Evolutionary conservation across 768 basidiomycete species (phyloP).

Genomic region (Favolaschia claudopus): DNA sequence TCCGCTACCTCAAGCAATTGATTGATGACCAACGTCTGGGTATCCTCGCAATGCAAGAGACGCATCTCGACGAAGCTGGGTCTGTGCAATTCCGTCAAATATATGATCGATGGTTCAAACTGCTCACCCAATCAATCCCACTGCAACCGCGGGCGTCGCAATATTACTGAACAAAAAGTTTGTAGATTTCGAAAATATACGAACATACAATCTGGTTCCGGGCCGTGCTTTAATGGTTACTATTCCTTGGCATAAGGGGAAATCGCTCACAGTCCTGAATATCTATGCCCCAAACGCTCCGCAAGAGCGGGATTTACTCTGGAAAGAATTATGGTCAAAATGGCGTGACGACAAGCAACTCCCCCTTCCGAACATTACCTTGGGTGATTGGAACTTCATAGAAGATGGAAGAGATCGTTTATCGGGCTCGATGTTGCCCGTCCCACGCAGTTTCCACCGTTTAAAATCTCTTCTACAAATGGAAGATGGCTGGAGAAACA

Average conservation of each 20-base stretch:
- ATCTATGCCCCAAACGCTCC: constrained; percentile 25
- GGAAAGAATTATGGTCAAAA: too few species aligned
- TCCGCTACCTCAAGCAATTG: background rate
- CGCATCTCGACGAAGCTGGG: too few species aligned
- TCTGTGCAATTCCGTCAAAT: background rate
- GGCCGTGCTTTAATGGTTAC: constrained; percentile 1
- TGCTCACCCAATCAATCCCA: background rate
- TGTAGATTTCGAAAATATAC: background rate
- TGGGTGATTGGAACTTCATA: too few species aligned
- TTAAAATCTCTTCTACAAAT: too few species aligned
- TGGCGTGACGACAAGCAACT: too few species aligned
- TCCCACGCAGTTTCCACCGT: too few species aligned
- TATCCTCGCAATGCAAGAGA: too few species aligned
- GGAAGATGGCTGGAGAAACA: too few species aligned
- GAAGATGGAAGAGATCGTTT: constrained; percentile 23
- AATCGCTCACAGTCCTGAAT: constrained; percentile 9
- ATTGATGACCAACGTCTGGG: background rate
- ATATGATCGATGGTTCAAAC: background rate
- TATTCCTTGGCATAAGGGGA: constrained; percentile 6
- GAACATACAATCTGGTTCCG: background rate
- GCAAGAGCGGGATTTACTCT: background rate
- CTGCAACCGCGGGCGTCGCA: constrained; percentile 15
- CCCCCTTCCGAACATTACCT: too few species aligned
- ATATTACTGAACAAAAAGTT: constrained; percentile 20
- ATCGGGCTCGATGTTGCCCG: constrained; percentile 7